Conservation (phyloP, 2,329 filamentous ascomycete species). For the Cladosporium phlei region DNA sequence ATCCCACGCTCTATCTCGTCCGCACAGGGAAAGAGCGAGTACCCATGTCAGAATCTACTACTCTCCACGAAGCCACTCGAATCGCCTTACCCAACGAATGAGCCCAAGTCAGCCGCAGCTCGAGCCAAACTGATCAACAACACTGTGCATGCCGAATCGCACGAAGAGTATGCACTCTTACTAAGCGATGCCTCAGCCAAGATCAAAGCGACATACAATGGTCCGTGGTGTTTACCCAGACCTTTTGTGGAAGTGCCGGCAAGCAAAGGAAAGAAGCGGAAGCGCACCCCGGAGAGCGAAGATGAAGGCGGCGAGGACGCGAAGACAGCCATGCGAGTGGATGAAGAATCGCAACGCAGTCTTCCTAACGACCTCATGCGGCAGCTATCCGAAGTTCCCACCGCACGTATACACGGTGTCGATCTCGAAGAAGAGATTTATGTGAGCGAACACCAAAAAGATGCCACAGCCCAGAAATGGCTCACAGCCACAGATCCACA, state of each 20-base stretch:
- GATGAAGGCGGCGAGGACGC: neutral
- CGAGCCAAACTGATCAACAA: conserved; percentile 38
- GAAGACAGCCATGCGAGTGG: neutral
- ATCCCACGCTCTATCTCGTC: conserved; percentile 65
- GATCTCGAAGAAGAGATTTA: neutral
- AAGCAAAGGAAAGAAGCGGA: neutral
- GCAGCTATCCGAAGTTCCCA: neutral
- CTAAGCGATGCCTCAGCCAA: conserved; percentile 39
- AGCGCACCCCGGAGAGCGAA: neutral
- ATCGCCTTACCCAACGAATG: conserved; percentile 51
- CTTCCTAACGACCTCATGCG: neutral
- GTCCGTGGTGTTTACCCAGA: conserved; percentile 34
- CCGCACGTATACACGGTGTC: neutral
- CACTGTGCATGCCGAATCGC: conserved; percentile 30
- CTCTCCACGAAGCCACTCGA: conserved; percentile 44
- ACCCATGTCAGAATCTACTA: conserved; percentile 38
- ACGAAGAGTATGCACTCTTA: conserved; percentile 32
- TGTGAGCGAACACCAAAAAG: neutral
- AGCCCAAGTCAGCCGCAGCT: conserved; percentile 48
- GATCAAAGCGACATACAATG: conserved; percentile 23
- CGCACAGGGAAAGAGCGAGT: conserved; percentile 51
- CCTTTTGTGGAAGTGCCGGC: conserved; percentile 5
- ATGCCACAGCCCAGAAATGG: neutral
- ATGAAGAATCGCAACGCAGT: neutral
- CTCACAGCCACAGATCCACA: neutral